phyloP scores from a whole-genome alignment of 805 yeast species.

The Sugiyamaella valdiviana region DNA sequence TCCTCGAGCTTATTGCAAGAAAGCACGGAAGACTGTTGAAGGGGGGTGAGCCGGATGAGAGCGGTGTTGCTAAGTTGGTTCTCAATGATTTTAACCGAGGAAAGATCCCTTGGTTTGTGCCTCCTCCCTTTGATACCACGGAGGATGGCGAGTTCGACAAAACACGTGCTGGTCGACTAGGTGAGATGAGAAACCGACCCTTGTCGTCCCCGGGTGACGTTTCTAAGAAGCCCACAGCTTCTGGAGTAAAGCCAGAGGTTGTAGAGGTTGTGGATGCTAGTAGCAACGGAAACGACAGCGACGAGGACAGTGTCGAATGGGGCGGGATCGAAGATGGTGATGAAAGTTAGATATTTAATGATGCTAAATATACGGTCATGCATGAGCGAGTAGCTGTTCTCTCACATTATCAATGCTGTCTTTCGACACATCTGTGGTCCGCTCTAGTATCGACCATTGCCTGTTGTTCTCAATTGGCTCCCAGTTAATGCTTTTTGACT shows the following conservation, averaged over 20 bases:
- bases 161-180: conserved; percentile 19
- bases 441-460: not conserved
- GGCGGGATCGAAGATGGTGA: conserved; percentile 16
- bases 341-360: not conserved
- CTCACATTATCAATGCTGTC: too few species aligned
- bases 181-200: conserved; percentile 21
- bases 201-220: conserved; percentile 6
- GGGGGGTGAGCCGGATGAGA: conserved; percentile 97
- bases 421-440: not conserved
- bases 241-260: conserved; percentile 1
- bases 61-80: conserved; percentile 83
- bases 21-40: conserved; percentile 88
- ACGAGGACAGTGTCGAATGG: conserved; percentile 16
- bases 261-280: conserved; percentile 3
- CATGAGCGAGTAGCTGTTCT: too few species aligned
- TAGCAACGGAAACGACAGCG: not conserved
- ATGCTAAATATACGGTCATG: not conserved
- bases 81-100: conserved; percentile 95
- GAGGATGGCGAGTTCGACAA: conserved; percentile 41
- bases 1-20: conserved; percentile 83
- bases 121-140: conserved; percentile 74
- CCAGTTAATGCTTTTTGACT: conserved; percentile 20
- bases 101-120: conserved; percentile 94
- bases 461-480: not conserved
- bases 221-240: conserved; percentile 3